Evolutionary conservation across 495 filamentous ascomycete genomes (phyloP).

Genomic region (Neurospora sp.): DNA sequence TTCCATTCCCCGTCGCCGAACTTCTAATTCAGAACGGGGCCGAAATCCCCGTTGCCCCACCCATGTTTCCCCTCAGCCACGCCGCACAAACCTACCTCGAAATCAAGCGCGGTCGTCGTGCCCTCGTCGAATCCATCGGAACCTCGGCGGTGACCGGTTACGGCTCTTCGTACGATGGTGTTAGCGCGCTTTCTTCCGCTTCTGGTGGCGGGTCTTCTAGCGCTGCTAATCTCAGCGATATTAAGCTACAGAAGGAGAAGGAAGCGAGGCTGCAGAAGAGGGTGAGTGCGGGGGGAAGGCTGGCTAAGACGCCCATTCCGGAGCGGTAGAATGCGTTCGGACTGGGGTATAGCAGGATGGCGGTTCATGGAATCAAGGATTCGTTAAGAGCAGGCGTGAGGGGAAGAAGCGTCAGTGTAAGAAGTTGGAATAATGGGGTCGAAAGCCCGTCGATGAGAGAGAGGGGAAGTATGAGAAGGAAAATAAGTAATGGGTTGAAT

Average conservation of each 20-base stretch:
- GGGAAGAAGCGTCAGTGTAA: not conserved
- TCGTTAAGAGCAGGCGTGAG: not conserved
- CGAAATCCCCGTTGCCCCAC: constrained; percentile 60
- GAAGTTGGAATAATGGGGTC: not conserved
- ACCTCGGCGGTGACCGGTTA: not conserved
- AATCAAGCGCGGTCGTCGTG: constrained; percentile 54
- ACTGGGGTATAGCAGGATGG: not conserved
- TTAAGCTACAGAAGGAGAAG: constrained; percentile 38
- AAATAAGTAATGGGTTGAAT: not conserved
- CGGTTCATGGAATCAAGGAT: not conserved
- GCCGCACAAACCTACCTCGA: constrained; percentile 77
- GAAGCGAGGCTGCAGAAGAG: constrained; percentile 50
- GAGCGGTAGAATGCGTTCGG: constrained; percentile 32
- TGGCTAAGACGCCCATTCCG: constrained; percentile 48
- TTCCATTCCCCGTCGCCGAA: constrained; percentile 78
- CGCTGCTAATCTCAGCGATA: constrained; percentile 17
- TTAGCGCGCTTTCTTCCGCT: constrained; percentile 12
- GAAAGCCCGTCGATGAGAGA: not conserved
- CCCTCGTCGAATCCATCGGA: constrained; percentile 28
- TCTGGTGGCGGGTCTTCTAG: not conserved
- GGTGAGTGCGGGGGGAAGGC: constrained; percentile 50
- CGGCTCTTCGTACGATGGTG: constrained; percentile 13
- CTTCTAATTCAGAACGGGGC: constrained; percentile 90
- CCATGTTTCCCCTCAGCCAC: constrained; percentile 49
- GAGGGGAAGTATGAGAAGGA: not conserved